Evolutionary conservation across 345 rosid species (phyloP), one percentile per base, ranked within the genome.

Genomic region (Linum trigynum): DNA sequence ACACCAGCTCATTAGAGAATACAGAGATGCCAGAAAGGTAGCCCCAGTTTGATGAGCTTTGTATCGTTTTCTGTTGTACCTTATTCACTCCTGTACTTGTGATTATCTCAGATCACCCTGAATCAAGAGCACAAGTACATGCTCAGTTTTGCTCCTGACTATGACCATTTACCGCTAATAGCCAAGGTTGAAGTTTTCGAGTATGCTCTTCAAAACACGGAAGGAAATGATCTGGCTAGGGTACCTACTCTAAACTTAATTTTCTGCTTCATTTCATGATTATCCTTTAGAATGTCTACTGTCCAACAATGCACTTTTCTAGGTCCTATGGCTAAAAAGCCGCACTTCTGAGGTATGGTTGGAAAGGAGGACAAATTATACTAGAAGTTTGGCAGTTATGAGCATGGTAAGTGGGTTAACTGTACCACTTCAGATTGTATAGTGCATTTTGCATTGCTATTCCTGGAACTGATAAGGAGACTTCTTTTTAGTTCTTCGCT

Each of bases 261-360:
- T 50, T 40, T 38, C 68, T 41, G 66, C 57, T 5, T 8, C 55
- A 5, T 7, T 66, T 71, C 17, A 50, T 14, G 65, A 42, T 62
- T 35, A 35, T 60, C 55, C 64, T 68, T 80, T 12, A 55, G 64
- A 65, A 40, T 42, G 43, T 39, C 59, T 43, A 55, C 5, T 35
- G 59, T 55, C 67, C n/a, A 64, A 42, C 59, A 51, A 56, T 69
- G 70, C 62, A 53, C 63, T 76, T 62, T 72, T 67, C 45, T 69
- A 94, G 99, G 97, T 94, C 73, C 97, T 90, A 67, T 94, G 99
- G 97, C 81, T 94, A 74, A 94, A 94, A 80, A 94, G 99, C 79
- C 92, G 95, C 60, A 88, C 96, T 37, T 90, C 99, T 69, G 99
- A 94, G 81, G 87, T 86, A 39, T 94, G 99, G 99, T 82, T 94